Conservation (phyloP, 352 stramenopile genomes). For the Hyaloperonospora brassicae region DNA sequence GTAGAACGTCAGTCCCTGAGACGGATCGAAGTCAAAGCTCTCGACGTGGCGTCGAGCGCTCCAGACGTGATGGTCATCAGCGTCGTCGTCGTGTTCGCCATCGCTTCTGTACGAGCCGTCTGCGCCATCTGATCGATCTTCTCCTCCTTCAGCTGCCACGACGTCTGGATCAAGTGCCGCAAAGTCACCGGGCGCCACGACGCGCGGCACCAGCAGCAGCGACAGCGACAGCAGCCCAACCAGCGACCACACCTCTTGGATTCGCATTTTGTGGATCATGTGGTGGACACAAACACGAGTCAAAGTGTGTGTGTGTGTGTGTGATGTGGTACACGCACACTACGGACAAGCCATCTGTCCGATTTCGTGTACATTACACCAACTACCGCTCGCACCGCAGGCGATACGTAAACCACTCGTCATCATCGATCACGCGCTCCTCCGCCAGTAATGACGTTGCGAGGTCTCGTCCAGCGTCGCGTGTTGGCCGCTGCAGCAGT, state of each 20-base stretch:
- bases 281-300: too few relatives aligned
- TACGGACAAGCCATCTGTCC: too few relatives aligned
- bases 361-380: too few relatives aligned
- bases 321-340: neutral
- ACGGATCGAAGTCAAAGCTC: conserved; percentile 76
- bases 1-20: conserved; percentile 71
- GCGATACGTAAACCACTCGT: too few relatives aligned
- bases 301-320: too few relatives aligned
- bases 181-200: conserved; percentile 27
- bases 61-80: too few relatives aligned
- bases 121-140: conserved; percentile 55
- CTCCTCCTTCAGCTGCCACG: conserved; percentile 33
- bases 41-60: conserved; percentile 31
- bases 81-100: too few relatives aligned
- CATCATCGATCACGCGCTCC: too few relatives aligned
- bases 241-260: too few relatives aligned
- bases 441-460: too few relatives aligned
- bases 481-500: conserved; percentile 1
- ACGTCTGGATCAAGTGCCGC: conserved; percentile 30
- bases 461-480: conserved; percentile 15
- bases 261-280: neutral
- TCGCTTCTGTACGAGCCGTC: conserved; percentile 7
- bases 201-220: conserved; percentile 6
- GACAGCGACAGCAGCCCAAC: conserved; percentile 1
- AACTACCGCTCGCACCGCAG: too few relatives aligned